Evolutionary conservation across 2,329 filamentous ascomycete genomes (phyloP).

Genomic region (Mycosphaerella arachidis): DNA sequence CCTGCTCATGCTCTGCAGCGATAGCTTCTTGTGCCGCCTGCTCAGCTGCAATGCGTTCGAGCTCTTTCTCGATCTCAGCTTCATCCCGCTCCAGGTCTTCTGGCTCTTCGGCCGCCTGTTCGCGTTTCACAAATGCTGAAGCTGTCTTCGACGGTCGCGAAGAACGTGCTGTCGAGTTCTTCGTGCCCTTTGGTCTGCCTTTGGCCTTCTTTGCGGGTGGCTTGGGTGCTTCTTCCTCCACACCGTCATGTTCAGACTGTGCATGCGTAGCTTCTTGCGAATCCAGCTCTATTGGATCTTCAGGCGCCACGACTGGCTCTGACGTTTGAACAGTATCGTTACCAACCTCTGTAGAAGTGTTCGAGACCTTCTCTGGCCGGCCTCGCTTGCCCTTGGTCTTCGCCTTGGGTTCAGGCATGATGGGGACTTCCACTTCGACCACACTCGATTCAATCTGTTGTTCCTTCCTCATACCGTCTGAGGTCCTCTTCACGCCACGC

Average conservation of each 20-base stretch:
- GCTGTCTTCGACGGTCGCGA: constrained; percentile 24
- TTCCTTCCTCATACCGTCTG: constrained; percentile 34
- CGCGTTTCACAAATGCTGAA: constrained; percentile 15
- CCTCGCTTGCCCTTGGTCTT: constrained; percentile 21
- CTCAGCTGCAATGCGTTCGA: constrained; percentile 29
- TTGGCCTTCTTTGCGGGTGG: constrained; percentile 27
- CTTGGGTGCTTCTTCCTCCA: constrained; percentile 14
- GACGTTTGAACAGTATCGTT: constrained; percentile 1
- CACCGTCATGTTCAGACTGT: constrained; percentile 5
- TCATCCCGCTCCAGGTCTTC: constrained; percentile 24
- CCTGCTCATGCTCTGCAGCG: constrained; percentile 25
- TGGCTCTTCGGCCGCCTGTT: constrained; percentile 12
- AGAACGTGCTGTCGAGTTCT: constrained; percentile 23
- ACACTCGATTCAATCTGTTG: constrained; percentile 19
- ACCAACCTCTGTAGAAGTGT: constrained; percentile 9
- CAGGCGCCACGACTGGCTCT: neutral
- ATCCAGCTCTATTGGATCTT: constrained; percentile 13
- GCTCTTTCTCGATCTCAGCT: constrained; percentile 31
- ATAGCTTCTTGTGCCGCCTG: constrained; percentile 22
- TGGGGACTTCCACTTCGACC: constrained; percentile 20
- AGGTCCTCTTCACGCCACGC: constrained; percentile 36
- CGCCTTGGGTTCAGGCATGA: constrained; percentile 27
- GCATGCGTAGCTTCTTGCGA: constrained; percentile 5
- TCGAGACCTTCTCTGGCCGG: constrained; percentile 17
- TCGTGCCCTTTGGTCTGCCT: constrained; percentile 25